Evolutionary conservation across 352 stramenopile species (phyloP).

Genomic region (Thalassiosira ordinaria): DNA sequence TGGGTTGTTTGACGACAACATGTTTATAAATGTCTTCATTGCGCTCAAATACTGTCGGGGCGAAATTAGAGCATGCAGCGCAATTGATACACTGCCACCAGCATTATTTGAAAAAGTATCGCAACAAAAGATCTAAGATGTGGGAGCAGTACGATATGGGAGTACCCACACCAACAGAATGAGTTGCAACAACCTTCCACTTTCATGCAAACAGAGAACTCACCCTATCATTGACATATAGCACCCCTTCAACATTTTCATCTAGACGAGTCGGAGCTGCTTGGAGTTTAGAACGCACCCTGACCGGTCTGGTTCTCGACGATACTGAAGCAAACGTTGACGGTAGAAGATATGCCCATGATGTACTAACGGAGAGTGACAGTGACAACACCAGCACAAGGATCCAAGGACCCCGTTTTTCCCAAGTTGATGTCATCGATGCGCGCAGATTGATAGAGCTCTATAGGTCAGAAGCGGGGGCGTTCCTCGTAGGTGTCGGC

Average conservation of each 20-base stretch:
- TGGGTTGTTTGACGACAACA: slow-evolving; percentile 72
- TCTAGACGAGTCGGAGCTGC: slow-evolving; percentile 57
- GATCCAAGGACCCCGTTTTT: too few relatives aligned
- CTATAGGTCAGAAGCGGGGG: too few relatives aligned
- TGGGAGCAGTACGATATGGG: too few relatives aligned
- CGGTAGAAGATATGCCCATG: slow-evolving; percentile 10
- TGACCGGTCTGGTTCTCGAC: neutral
- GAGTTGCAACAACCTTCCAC: too few relatives aligned
- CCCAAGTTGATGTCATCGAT: too few relatives aligned
- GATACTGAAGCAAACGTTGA: neutral
- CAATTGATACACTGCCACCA: slow-evolving; percentile 73
- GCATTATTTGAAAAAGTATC: neutral
- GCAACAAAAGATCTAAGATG: too few relatives aligned
- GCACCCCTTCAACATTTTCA: slow-evolving; percentile 65
- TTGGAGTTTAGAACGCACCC: slow-evolving; percentile 7
- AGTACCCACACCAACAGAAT: too few relatives aligned
- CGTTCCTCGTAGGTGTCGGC: too few relatives aligned
- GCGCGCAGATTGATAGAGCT: too few relatives aligned
- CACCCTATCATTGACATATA: slow-evolving; percentile 77
- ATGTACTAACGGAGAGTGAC: neutral
- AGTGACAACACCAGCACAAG: neutral
- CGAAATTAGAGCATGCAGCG: slow-evolving; percentile 68
- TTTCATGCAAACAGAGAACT: too few relatives aligned
- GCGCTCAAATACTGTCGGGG: slow-evolving; percentile 60
- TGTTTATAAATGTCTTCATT: slow-evolving; percentile 38